Percentiles rank a stretch among this genome's conserved stretches.
Evolutionary conservation across 495 filamentous ascomycete genomes (phyloP).

Genomic region (Aspergillus campestris): DNA sequence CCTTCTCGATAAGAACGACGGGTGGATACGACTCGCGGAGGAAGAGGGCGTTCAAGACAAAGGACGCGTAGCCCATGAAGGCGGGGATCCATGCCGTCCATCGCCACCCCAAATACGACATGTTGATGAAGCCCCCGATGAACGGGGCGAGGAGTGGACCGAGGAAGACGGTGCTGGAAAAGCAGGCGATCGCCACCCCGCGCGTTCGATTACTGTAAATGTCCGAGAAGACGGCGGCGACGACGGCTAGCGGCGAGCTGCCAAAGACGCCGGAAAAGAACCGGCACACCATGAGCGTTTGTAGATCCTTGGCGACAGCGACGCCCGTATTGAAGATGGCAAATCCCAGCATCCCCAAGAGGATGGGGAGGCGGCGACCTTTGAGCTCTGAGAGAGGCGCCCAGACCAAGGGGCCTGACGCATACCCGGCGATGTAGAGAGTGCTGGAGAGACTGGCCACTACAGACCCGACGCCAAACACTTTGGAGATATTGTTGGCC

Average conservation of each 20-base stretch:
- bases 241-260: slow-evolving; percentile 71
- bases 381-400: slow-evolving; percentile 58
- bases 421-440: slow-evolving; percentile 55
- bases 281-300: slow-evolving; percentile 73
- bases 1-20: slow-evolving; percentile 68
- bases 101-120: slow-evolving; percentile 66
- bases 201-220: slow-evolving; percentile 75
- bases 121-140: slow-evolving; percentile 74
- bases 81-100: slow-evolving; percentile 72
- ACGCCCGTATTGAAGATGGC: slow-evolving; percentile 65
- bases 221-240: slow-evolving; percentile 82
- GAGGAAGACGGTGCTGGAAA: slow-evolving; percentile 76
- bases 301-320: slow-evolving; percentile 68
- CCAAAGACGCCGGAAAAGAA: slow-evolving; percentile 75
- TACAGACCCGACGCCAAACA: slow-evolving; percentile 44
- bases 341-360: slow-evolving; percentile 73
- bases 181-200: slow-evolving; percentile 70
- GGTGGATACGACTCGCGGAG: slow-evolving; percentile 80
- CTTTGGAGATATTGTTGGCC: slow-evolving; percentile 12
- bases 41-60: slow-evolving; percentile 62
- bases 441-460: slow-evolving; percentile 47
- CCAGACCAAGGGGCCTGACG: slow-evolving; percentile 53
- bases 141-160: slow-evolving; percentile 78
- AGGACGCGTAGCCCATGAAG: slow-evolving; percentile 71
- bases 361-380: slow-evolving; percentile 54